Evolutionary conservation across 2,329 filamentous ascomycete genomes (phyloP).

Genomic region (Sporothrix brasiliensis): DNA sequence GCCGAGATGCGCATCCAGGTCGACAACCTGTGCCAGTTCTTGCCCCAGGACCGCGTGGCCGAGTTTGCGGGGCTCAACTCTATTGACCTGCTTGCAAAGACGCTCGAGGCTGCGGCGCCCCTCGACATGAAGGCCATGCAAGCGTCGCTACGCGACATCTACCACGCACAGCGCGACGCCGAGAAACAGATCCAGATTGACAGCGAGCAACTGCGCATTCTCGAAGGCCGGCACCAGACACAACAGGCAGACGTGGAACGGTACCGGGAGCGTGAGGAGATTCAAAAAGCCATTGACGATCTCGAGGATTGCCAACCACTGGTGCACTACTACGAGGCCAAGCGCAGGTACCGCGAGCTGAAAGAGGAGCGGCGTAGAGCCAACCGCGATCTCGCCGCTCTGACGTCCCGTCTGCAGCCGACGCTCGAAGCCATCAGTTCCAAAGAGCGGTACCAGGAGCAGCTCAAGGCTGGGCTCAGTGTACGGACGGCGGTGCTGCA

Average conservation of each 20-base stretch:
- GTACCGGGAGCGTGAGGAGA: slow-evolving; percentile 71
- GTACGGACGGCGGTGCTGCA: slow-evolving; percentile 59
- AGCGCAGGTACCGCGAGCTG: slow-evolving; percentile 51
- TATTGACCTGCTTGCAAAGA: slow-evolving; percentile 79
- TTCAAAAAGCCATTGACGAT: slow-evolving; percentile 65
- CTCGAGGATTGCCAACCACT: slow-evolving; percentile 68
- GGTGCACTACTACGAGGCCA: slow-evolving; percentile 63
- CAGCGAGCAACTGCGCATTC: slow-evolving; percentile 63
- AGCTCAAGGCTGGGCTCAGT: slow-evolving; percentile 59
- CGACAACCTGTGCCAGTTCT: slow-evolving; percentile 95
- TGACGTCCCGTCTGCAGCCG: slow-evolving; percentile 66
- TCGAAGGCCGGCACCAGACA: slow-evolving; percentile 72
- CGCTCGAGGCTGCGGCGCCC: slow-evolving; percentile 83
- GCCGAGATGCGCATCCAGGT: slow-evolving; percentile 83
- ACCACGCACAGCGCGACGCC: slow-evolving; percentile 68
- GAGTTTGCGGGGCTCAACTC: slow-evolving; percentile 87
- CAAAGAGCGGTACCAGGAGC: slow-evolving; percentile 68
- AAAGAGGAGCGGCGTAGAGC: slow-evolving; percentile 61
- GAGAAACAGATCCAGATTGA: slow-evolving; percentile 62
- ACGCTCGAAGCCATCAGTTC: slow-evolving; percentile 67
- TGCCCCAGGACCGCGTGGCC: slow-evolving; percentile 93
- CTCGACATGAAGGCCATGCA: slow-evolving; percentile 81
- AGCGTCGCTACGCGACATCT: slow-evolving; percentile 69
- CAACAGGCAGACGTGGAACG: slow-evolving; percentile 83
- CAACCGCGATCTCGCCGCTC: slow-evolving; percentile 57